phyloP scores from a whole-genome alignment of 495 filamentous ascomycete genomes.

The Podospora bellae-mahoneyi region DNA sequence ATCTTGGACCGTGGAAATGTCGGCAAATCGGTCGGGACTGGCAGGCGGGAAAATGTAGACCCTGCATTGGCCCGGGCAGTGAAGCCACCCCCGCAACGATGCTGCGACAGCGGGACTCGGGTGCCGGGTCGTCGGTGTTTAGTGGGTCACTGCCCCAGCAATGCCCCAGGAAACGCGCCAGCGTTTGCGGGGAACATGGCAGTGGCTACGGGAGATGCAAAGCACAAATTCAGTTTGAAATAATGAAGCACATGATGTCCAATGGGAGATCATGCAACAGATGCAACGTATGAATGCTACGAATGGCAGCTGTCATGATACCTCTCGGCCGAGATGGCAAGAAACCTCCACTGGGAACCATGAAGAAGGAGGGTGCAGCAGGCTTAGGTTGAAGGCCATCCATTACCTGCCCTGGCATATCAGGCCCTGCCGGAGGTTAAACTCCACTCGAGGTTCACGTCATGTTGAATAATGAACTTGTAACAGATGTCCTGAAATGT shows the following conservation, averaged over 20 bases:
- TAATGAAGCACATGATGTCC: neutral
- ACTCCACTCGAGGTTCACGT: too few relatives aligned
- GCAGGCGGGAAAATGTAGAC: slow-evolving; percentile 33
- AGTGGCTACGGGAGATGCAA: neutral
- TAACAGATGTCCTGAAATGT: too few relatives aligned
- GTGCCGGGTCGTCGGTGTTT: neutral
- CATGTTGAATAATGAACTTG: too few relatives aligned
- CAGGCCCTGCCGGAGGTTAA: too few relatives aligned
- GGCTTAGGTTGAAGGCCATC: too few relatives aligned
- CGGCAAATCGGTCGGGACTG: slow-evolving; percentile 32
- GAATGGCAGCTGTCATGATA: too few relatives aligned
- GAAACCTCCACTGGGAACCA: too few relatives aligned
- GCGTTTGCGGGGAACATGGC: neutral
- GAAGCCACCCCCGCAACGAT: slow-evolving; percentile 5
- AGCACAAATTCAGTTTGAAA: neutral
- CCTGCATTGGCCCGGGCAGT: slow-evolving; percentile 17
- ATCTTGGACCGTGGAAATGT: slow-evolving; percentile 12
- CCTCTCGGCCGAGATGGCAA: too few relatives aligned
- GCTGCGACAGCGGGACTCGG: slow-evolving; percentile 5
- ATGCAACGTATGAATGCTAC: too few relatives aligned
- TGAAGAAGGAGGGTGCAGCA: too few relatives aligned
- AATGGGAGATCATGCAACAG: too few relatives aligned
- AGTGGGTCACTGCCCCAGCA: neutral
- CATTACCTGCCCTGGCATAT: too few relatives aligned
- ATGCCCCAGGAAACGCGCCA: neutral